Evolutionary conservation across 2,329 filamentous ascomycete genomes (phyloP).

Genomic region (Pestalotiopsis sp.): DNA sequence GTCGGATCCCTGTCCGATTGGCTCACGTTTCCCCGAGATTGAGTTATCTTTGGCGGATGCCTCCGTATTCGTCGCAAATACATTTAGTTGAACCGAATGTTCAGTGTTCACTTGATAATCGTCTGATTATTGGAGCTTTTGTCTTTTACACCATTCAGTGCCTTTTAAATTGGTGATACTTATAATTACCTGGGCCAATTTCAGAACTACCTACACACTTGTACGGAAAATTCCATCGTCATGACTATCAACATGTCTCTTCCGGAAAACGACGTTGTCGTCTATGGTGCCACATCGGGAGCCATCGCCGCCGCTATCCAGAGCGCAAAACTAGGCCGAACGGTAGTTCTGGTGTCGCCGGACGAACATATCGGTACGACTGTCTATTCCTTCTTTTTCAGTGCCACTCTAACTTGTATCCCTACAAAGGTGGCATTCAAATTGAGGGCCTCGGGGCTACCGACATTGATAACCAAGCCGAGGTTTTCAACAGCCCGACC

Average conservation of each 20-base stretch:
- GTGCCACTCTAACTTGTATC: not conserved
- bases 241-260: not conserved
- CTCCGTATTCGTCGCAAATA: not conserved
- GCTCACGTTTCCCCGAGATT: not conserved
- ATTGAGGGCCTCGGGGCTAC: conserved; percentile 25
- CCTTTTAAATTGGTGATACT: no score
- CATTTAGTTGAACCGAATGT: no score
- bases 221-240: not conserved
- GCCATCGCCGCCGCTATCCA: conserved; percentile 21
- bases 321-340: conserved; percentile 18
- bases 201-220: not conserved
- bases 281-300: conserved; percentile 22
- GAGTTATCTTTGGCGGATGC: not conserved
- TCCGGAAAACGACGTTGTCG: conserved; percentile 18
- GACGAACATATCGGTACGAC: conserved; percentile 16
- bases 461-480: conserved; percentile 23
- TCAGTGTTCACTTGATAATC: not conserved
- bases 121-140: not conserved
- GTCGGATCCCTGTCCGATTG: not conserved
- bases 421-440: conserved; percentile 18
- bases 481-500: conserved; percentile 20
- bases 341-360: conserved; percentile 17
- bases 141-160: no score
- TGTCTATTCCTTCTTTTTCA: not conserved
- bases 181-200: not conserved